These are phyloP conservation scores for Colletotrichum theobromicola DNA, from an alignment of 2,329 filamentous ascomycete genomes.

Conservation along the genomic window DNA sequence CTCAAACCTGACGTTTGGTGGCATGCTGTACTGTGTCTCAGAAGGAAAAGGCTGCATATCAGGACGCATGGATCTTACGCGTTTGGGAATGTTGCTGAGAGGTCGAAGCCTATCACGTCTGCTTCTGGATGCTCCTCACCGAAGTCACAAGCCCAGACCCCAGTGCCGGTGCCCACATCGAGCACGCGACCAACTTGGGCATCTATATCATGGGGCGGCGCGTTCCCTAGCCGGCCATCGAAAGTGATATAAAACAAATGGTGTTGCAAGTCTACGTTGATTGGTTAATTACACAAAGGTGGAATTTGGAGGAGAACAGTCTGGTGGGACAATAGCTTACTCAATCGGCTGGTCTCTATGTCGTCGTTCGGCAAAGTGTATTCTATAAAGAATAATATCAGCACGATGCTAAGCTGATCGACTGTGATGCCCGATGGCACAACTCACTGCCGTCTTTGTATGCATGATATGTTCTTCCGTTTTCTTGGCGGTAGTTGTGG, in stretches of 20 bases:
- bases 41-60: no score
- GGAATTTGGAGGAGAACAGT: not conserved
- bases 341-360: not conserved
- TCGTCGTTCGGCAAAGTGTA: not conserved
- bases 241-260: slow-evolving; percentile 36
- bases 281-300: not conserved
- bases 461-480: not conserved
- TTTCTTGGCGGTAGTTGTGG: not conserved
- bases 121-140: slow-evolving; percentile 23
- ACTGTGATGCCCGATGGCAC: not conserved
- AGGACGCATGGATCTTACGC: slow-evolving; percentile 24
- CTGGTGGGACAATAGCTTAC: not conserved
- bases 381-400: not conserved
- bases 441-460: slow-evolving; percentile 7
- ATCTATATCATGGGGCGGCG: slow-evolving; percentile 27
- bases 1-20: slow-evolving; percentile 49
- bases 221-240: slow-evolving; percentile 30
- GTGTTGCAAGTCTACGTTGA: slow-evolving; percentile 37
- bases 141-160: slow-evolving; percentile 51
- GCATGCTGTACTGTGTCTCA: slow-evolving; percentile 27
- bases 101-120: slow-evolving; percentile 40
- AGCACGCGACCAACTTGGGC: slow-evolving; percentile 34
- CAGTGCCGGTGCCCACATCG: slow-evolving; percentile 54
- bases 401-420: not conserved
- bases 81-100: slow-evolving; percentile 43